phyloP scores from a whole-genome alignment of 1,284 basidiomycete species.

The Puccinia triticina region DNA sequence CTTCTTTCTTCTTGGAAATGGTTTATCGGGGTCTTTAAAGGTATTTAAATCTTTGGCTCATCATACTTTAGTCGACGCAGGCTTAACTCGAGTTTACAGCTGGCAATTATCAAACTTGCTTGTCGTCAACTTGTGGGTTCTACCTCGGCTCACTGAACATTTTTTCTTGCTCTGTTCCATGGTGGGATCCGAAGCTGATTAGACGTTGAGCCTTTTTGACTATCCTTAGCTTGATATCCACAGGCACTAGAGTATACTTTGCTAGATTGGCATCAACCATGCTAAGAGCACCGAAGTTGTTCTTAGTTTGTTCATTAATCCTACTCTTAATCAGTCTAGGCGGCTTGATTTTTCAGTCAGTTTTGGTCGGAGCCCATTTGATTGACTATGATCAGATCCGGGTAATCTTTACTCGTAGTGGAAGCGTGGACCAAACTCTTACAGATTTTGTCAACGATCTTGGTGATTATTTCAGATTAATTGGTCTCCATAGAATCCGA shows the following conservation, averaged over 20 bases:
- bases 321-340: conserved; percentile 14
- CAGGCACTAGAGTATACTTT: conserved; percentile 39
- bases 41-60: conserved; percentile 44
- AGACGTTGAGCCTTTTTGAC: background rate
- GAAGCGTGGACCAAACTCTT: background rate
- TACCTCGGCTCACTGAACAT: background rate
- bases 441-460: background rate
- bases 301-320: conserved; percentile 28
- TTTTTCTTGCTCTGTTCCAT: too few species aligned
- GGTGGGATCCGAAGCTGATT: background rate
- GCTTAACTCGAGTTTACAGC: conserved; percentile 16
- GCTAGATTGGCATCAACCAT: conserved; percentile 49
- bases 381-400: conserved; percentile 12
- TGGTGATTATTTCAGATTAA: conserved; percentile 12
- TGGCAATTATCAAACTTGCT: conserved; percentile 37
- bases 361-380: conserved; percentile 5
- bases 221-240: conserved; percentile 28
- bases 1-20: background rate
- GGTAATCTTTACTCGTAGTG: background rate
- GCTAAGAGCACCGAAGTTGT: conserved; percentile 37
- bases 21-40: conserved; percentile 19
- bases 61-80: conserved; percentile 24
- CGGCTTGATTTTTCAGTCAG: conserved; percentile 24
- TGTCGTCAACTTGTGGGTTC: conserved; percentile 36
- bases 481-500: background rate